Base-by-base conservation (phyloP, 2,329 filamentous ascomycete species). In the Sclerotinia subarctica region DNA sequence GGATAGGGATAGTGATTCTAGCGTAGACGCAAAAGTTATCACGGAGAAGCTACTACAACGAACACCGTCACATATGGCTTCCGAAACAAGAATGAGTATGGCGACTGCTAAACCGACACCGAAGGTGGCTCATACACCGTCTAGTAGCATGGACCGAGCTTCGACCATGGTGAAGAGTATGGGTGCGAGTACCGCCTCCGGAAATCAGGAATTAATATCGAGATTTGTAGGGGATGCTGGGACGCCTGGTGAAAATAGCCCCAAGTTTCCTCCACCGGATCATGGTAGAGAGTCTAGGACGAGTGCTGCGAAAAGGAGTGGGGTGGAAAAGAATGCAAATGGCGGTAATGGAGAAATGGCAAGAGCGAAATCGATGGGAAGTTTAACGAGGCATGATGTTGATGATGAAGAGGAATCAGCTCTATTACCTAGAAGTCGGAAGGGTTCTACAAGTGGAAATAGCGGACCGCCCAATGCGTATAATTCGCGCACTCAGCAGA, bases 401-500 rank as follows among this genome's bases (percentile, higher is more conserved):
- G 71, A 75, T 11, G 79, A 79, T 8, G 80, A 82, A 42, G 78
- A 79, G 52, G 78, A 77, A 19, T 73, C 82, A 68, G 82, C 81
- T 47, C 76, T 86, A 19, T 80, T 82, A 4, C 83, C 82, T 35
- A 81, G 80, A 26, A 73, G 74, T 6, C 66, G 76, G 17, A 76
- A 77, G 64, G 69, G 71, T 26, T 72, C 73, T 21, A 74, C 71
- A 17, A 70, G 69, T 24, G 76, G 77, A 57, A 70, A 73, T 35
- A 73, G 73, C 5, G 72, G 73, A 1, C 76, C 59, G 10, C 42
- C 66, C 21, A 68, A 64, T 64, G 66, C 58, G 15, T 64, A 64
- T 42, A 68, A 68, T 56, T 91, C 88, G 66, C 84, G 90, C 19
- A 91, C 89, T 1, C 89, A 92, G 78, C 89, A 92, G 77, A 93